Percentiles rank a stretch among this genome's conserved stretches.
Evolutionary conservation across 352 stramenopile genomes (phyloP).

Genomic region (Pythium dissimile): DNA sequence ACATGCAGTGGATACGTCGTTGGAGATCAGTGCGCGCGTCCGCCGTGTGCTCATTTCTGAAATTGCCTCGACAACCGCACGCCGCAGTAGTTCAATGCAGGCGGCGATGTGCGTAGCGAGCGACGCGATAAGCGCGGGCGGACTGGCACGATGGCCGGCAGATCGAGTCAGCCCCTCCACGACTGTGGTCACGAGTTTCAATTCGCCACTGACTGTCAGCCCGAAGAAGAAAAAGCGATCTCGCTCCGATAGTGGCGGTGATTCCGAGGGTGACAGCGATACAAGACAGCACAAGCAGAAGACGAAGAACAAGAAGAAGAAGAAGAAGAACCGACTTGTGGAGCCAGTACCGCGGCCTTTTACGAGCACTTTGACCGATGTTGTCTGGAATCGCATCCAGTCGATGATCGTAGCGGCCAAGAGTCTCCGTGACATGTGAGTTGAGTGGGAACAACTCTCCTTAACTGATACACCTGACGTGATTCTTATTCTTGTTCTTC

Average conservation of each 20-base stretch:
- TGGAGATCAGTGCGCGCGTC: no score
- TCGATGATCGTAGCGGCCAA: slow-evolving; percentile 3
- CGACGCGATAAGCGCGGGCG: slow-evolving; percentile 1
- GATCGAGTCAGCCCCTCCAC: no score
- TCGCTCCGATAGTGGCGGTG: slow-evolving; percentile 5
- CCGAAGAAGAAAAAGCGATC: not conserved
- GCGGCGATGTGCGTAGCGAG: not conserved
- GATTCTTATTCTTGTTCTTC: not conserved
- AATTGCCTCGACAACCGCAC: not conserved
- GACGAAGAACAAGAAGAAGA: not conserved
- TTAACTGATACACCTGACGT: not conserved
- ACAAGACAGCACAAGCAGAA: not conserved
- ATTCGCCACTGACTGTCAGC: no score
- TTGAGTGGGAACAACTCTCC: not conserved
- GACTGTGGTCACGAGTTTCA: no score
- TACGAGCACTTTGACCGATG: slow-evolving; percentile 6
- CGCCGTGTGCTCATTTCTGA: no score
- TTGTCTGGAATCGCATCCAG: slow-evolving; percentile 14
- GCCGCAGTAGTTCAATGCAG: no score
- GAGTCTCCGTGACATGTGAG: slow-evolving; percentile 17
- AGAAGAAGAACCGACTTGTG: not conserved
- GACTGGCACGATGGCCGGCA: no score
- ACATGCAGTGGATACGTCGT: no score
- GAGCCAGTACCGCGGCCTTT: not conserved
- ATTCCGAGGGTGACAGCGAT: not conserved